phyloP scores from a whole-genome alignment of 2,329 filamentous ascomycete species.

The Lasiodiplodia sp. region DNA sequence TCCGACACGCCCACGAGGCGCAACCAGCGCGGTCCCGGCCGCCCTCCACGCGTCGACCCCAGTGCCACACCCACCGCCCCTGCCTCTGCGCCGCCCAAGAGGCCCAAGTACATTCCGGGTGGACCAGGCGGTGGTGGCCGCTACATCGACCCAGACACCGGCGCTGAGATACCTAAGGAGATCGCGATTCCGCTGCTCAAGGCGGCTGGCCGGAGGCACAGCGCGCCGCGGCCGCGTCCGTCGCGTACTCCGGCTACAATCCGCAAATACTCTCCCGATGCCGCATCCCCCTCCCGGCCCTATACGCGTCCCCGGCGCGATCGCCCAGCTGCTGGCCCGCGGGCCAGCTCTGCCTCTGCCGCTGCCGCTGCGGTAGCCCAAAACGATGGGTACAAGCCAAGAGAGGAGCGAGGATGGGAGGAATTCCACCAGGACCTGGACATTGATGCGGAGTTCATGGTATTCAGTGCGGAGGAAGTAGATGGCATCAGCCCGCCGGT shows the following conservation, averaged over 20 bases:
- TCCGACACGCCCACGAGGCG: slow-evolving; percentile 28
- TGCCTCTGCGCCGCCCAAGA: slow-evolving; percentile 53
- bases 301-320: slow-evolving; percentile 50
- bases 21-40: slow-evolving; percentile 27
- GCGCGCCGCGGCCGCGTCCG: slow-evolving; percentile 27
- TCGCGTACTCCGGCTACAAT: slow-evolving; percentile 56
- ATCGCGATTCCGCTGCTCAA: slow-evolving; percentile 29
- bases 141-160: slow-evolving; percentile 75
- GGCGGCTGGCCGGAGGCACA: slow-evolving; percentile 26
- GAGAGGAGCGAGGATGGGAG: slow-evolving; percentile 96
- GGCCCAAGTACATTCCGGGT: slow-evolving; percentile 76
- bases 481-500: slow-evolving; percentile 68
- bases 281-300: slow-evolving; percentile 40
- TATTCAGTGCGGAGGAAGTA: slow-evolving; percentile 84
- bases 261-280: slow-evolving; percentile 41
- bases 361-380: slow-evolving; percentile 88
- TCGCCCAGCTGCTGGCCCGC: slow-evolving; percentile 62
- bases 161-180: slow-evolving; percentile 54
- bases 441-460: slow-evolving; percentile 79
- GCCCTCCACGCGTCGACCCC: slow-evolving; percentile 26
- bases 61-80: slow-evolving; percentile 36
- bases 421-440: slow-evolving; percentile 97
- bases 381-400: slow-evolving; percentile 94
- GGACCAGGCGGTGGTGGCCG: slow-evolving; percentile 85
- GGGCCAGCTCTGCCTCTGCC: slow-evolving; percentile 81